phyloP scores from a whole-genome alignment of 352 stramenopile species.

The Globisporangium sylvaticum region DNA sequence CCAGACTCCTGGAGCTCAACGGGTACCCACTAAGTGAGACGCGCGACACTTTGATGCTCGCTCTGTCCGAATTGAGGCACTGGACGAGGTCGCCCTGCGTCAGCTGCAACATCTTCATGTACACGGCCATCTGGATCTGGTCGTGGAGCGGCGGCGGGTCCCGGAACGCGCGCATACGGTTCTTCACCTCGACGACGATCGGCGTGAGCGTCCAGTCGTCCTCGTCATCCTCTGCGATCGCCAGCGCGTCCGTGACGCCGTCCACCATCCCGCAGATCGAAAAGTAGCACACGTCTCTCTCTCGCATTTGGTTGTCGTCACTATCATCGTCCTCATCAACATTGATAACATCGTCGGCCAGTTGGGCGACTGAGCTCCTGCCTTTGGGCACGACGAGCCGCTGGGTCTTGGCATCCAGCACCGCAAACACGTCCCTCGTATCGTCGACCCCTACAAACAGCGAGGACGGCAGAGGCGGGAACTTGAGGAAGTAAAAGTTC shows the following conservation, averaged over 20 bases:
- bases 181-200: conserved; percentile 78
- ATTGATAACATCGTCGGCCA: neutral
- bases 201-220: conserved; percentile 60
- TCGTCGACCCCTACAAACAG: neutral
- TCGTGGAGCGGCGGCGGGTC: conserved; percentile 63
- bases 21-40: conserved; percentile 42
- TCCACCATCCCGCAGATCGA: conserved; percentile 84
- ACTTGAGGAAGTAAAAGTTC: conserved; percentile 62
- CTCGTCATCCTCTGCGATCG: conserved; percentile 32
- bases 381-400: conserved; percentile 6
- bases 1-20: conserved; percentile 16
- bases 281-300: conserved; percentile 31
- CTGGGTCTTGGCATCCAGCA: conserved; percentile 24
- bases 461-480: conserved; percentile 22
- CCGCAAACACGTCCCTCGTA: conserved; percentile 21
- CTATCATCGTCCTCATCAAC: conserved; percentile 2
- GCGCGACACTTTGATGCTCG: conserved; percentile 51
- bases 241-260: conserved; percentile 54
- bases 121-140: conserved; percentile 74
- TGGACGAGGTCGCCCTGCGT: conserved; percentile 64
- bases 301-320: neutral
- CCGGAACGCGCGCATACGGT: conserved; percentile 58
- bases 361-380: neutral
- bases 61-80: conserved; percentile 45
- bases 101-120: conserved; percentile 77